Evolutionary conservation across 139 green algal species (phyloP), one percentile per base, ranked within the genome.

Genomic region (Pleodorina starrii): DNA sequence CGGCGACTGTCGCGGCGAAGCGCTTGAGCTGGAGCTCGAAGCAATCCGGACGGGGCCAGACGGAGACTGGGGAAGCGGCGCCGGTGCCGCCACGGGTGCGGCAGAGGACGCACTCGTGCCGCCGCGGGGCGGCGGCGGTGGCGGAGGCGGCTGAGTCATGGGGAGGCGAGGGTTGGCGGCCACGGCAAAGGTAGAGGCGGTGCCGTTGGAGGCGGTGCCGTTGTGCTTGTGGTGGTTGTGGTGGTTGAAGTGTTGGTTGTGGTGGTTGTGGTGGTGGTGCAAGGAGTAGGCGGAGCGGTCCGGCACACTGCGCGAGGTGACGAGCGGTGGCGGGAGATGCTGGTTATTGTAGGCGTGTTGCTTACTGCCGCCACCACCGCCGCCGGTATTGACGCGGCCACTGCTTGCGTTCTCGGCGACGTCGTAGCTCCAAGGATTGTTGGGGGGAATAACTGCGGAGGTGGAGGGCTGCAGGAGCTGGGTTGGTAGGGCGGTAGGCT

Each of bases 391-490:
- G 74, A 38, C 23, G 44, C 74, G 23, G 29, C 25, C 35, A 43
- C 12, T 10, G 21, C 3, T 19, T 17, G 46, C 29, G 43, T 11
- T 51, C 2, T 85, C 51, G 6, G 81, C 2, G 1, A 51, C 63
- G 16, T 88, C 82, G 35, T 54, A 88, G 66, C 63, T 71, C 82
- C 82, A 88, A 43, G 82, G 82, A 19, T 88, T 88, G 82, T 80
- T 35, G 44, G 21, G 43, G 7, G 82, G 82, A 54, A 88, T 63
- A 57, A 86, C 82, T 43, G 82, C 82, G 29, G 82, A 79, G 32
- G 82, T 51, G n/a, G 82, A 79, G 19, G 82, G 66, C 66, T 88
- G 82, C 40, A 88, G 82, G 4, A 88, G 60, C 54, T 87, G 59
- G 42, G 81, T 88, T 12, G 82, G 82, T 10, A 88, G 66, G 7